Base-by-base conservation (phyloP, 2,329 filamentous ascomycete species). In the Decorospora gaudefroyi region DNA sequence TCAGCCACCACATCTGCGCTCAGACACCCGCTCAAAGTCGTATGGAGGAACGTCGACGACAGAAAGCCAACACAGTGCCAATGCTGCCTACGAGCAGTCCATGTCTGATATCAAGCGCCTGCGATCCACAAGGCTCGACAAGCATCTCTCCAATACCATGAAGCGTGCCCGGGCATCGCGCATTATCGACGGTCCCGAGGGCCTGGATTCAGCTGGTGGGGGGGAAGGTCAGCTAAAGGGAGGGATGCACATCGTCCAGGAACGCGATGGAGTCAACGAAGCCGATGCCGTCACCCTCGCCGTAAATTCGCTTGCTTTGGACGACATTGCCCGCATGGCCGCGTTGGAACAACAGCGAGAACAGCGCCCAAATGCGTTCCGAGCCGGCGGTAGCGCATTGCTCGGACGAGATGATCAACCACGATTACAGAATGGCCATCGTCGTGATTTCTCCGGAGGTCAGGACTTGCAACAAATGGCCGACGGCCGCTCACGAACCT, bases 281-380 rank as follows among this genome's bases (percentile, higher is more conserved):
- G 79, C 82, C 12, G 85, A 87, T 11, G 89, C 92, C 59, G 79
- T 91, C 57, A 92, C 91, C 64, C 90, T 99, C 64, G 90, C 90
- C 23, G 85, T 90, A 56, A 91, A 97, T 70, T 90, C 90, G 16
- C 81, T 99, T 50, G 96, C 92, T 0, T 76, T 99, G 43, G 93
- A 99, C 63, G 93, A 99, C 64, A 97, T 99, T 57, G 90, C 93
- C 6, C 83, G 93, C 52, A 95, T 99, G 62, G 91, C 96, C 28
- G 93, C 93, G 22, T 89, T 93, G 10, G 91, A 97, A 69, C 92
- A 97, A 72, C 91, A 92, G 16, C 86, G 90, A 59, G 92, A 97
- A 66, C 90, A 95, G 67, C 80, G 88, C 51, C 87, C 88, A 10
- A 89, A 87, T 66, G 85, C 86, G 9, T 90, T 89, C 63, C 87